Evolutionary conservation across 352 stramenopile genomes (phyloP).

Genomic region (Globisporangium paroecandrum): DNA sequence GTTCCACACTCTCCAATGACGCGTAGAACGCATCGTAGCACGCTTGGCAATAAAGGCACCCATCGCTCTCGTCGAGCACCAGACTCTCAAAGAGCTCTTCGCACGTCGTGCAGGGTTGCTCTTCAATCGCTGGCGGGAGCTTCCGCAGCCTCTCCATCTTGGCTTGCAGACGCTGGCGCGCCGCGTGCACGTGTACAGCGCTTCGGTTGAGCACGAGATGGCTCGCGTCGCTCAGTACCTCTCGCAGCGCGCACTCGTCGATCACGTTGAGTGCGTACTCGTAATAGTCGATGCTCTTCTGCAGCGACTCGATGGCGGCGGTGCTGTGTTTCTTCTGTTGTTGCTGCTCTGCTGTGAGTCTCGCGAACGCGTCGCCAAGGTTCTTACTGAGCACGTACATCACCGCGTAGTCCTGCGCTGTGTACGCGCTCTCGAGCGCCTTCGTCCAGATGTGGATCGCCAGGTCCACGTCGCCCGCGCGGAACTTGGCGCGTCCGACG

Average conservation of each 20-base stretch:
- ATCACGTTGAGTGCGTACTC: constrained; percentile 51
- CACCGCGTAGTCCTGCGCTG: constrained; percentile 38
- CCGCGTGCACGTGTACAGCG: constrained; percentile 23
- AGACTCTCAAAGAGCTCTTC: constrained; percentile 21
- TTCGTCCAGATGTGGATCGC: constrained; percentile 50
- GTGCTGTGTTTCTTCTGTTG: not conserved
- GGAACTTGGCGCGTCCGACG: constrained; percentile 34
- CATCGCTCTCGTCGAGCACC: constrained; percentile 59
- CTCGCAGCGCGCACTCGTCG: constrained; percentile 30
- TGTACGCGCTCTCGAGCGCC: constrained; percentile 46
- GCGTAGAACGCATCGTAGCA: constrained; percentile 76
- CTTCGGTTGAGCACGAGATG: constrained; percentile 28
- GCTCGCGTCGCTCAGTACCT: constrained; percentile 17
- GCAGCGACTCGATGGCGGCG: constrained; percentile 12
- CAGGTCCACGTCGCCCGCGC: constrained; percentile 26
- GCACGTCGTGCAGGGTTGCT: constrained; percentile 52
- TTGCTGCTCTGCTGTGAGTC: constrained; percentile 12
- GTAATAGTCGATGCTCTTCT: constrained; percentile 35
- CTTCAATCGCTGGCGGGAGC: constrained; percentile 3
- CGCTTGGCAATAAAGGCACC: constrained; percentile 56
- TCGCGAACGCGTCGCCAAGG: constrained; percentile 43
- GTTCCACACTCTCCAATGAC: constrained; percentile 2
- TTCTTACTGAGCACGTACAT: constrained; percentile 74
- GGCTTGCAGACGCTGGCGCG: constrained; percentile 14
- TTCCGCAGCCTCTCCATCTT: constrained; percentile 14